Base-by-base conservation (phyloP, 2,329 filamentous ascomycete species). In the Aspergillus quadricinctus region DNA sequence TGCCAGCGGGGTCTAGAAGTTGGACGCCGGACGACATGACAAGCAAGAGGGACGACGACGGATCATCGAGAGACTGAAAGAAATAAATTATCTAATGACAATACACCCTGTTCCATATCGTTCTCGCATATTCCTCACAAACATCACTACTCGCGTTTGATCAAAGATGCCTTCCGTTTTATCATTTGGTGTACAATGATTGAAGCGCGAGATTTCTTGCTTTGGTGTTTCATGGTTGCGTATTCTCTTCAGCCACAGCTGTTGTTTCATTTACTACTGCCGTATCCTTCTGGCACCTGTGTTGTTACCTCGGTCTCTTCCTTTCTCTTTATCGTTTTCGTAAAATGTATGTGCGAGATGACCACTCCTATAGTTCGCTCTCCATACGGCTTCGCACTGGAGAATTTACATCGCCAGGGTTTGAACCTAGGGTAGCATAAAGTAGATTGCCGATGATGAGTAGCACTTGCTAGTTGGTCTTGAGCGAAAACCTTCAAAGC, bases 1-100 rank as follows among this genome's bases (percentile, higher is more conserved):
- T 48, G 81, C 82, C 27, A 81, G 65, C 70, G 68, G 83, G 72
- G 60, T 78, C 64, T 75, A 72, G 61, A 50, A 23, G 3, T 14
- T 7, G 21, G 4, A 27, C 43, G 19, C 19, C 14, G 4, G 43
- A 27, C 43, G 40, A 43, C 40, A 23, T 43, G n/a, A 43, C 10
- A 19, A 23, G 40, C 21, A 11, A 21, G 19, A 21, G 10, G 19
- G 19, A 43, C 4, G 40, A 27, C 19, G 43, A 14, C 23, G 10
- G 23, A 17, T 17, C 28, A 37, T n/a, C 40, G 51, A 27, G 27
- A 46, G n/a, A 46, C 21, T 25, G 52, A 43, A 50, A 27, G 52
- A 54, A 31, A 41, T 27, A 43, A 49, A 52, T 41, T 52, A 52
- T 35, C 45, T 48, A 28, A 50, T 50, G 56, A 57, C 49, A 55